These are phyloP conservation scores for Colletotrichum salicis DNA, from an alignment of 2,329 filamentous ascomycete genomes.

Conservation along the genomic window DNA sequence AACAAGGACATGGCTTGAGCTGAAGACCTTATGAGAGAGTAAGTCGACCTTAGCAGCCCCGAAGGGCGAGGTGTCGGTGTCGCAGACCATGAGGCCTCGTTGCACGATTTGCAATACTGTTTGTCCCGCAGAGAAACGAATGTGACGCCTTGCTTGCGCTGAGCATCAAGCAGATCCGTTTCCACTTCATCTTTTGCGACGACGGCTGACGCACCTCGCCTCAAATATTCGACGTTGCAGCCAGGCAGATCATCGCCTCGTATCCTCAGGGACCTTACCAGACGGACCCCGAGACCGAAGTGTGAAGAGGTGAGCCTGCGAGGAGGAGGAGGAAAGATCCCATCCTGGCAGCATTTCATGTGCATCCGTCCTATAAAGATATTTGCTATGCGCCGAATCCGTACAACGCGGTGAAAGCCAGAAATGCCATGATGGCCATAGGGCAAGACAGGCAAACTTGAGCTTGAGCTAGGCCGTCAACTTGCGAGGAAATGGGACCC, in stretches of 20 bases:
- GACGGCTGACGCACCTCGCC: slow-evolving; percentile 19
- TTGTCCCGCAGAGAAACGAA: slow-evolving; percentile 9
- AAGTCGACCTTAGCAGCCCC: neutral
- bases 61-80: neutral
- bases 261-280: neutral
- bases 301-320: too few species aligned
- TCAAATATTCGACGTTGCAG: neutral
- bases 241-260: neutral
- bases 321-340: neutral
- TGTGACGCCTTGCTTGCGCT: neutral
- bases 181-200: slow-evolving; percentile 6
- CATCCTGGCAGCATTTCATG: neutral
- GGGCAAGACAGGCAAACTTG: slow-evolving; percentile 4
- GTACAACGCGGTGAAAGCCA: neutral
- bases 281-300: neutral
- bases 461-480: neutral
- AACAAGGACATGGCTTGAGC: slow-evolving; percentile 3
- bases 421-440: neutral
- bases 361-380: neutral
- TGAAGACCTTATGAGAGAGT: neutral
- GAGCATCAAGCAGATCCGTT: slow-evolving; percentile 4
- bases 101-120: slow-evolving; percentile 25
- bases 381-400: neutral
- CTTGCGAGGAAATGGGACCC: slow-evolving; percentile 2
- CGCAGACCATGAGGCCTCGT: slow-evolving; percentile 3